Percentiles rank a stretch among this genome's conserved stretches.
Conservation (phyloP, 176 grass and related monocot species). For the Carex myosuroides region DNA sequence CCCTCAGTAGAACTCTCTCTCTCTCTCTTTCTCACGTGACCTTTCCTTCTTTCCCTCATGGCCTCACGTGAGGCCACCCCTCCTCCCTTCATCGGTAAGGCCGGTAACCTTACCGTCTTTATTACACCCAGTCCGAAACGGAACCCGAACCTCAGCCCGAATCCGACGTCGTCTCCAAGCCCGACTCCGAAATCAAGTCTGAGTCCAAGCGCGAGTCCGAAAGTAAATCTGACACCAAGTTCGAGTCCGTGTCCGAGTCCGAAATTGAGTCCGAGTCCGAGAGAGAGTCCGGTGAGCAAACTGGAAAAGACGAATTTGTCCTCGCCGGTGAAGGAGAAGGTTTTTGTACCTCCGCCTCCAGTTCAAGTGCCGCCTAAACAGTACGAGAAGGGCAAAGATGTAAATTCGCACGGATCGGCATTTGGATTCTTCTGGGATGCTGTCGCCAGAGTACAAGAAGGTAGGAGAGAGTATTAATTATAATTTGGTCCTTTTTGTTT, state of each 20-base stretch:
- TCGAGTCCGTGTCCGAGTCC: not conserved
- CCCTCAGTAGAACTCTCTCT: not conserved
- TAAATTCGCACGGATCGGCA: conserved; percentile 48
- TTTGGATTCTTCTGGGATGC: conserved; percentile 88
- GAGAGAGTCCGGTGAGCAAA: conserved; percentile 14
- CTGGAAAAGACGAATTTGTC: conserved; percentile 19
- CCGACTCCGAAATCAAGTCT: not conserved
- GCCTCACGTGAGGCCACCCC: conserved; percentile 30
- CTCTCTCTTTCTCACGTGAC: not conserved
- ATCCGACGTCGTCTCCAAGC: conserved; percentile 19
- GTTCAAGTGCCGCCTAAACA: conserved; percentile 73
- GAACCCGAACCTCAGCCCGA: conserved; percentile 27
- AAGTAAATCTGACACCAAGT: not conserved
- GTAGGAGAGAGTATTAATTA: conserved; percentile 21
- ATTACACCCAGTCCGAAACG: conserved; percentile 60
- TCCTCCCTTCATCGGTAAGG: conserved; percentile 69
- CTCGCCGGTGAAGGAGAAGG: conserved; percentile 32
- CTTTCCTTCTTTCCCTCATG: conserved; percentile 9
- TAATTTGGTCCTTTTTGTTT: conserved; percentile 5
- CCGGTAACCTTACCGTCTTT: conserved; percentile 80
- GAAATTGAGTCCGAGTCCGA: conserved; percentile 14
- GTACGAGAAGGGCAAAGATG: conserved; percentile 26
- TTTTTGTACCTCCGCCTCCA: conserved; percentile 17
- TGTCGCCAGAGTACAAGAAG: conserved; percentile 76
- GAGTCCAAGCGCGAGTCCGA: not conserved